A percentile compares a stretch with the other conserved stretches of the same genome.
Conservation (phyloP, 129 eudicot genomes). For the Flaveria robusta region DNA sequence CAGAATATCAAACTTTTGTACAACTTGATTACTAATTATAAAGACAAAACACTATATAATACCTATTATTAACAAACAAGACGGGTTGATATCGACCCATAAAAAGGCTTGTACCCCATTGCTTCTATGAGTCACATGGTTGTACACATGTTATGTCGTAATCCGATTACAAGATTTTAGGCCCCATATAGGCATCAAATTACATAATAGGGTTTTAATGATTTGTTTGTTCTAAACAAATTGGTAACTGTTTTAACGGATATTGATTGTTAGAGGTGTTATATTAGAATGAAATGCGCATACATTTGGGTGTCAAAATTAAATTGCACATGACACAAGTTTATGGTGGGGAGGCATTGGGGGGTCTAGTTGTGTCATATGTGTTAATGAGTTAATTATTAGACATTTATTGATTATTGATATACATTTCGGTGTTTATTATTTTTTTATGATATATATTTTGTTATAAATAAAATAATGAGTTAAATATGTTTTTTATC, state of each 20-base stretch:
- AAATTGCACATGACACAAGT: slow-evolving; percentile 40
- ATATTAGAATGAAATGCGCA: slow-evolving; percentile 15
- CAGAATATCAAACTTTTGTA: background rate
- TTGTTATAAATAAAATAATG: too few relatives aligned
- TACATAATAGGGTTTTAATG: slow-evolving; percentile 10
- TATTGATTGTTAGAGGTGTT: slow-evolving; percentile 11
- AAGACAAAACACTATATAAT: background rate
- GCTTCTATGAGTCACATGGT: slow-evolving; percentile 34
- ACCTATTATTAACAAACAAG: background rate
- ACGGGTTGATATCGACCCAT: slow-evolving; percentile 24
- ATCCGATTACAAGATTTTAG: slow-evolving; percentile 15
- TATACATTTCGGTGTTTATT: slow-evolving; percentile 7
- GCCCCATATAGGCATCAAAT: slow-evolving; percentile 14
- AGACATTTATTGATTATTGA: background rate
- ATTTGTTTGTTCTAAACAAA: slow-evolving; percentile 9
- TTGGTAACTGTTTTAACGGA: slow-evolving; percentile 15
- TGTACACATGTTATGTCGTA: slow-evolving; percentile 40
- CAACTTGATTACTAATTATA: background rate
- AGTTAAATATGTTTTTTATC: too few relatives aligned
- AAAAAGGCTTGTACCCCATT: slow-evolving; percentile 36
- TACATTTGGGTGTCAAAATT: slow-evolving; percentile 26
- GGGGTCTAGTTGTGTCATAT: slow-evolving; percentile 36
- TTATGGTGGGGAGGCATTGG: slow-evolving; percentile 40
- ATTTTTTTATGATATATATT: too few relatives aligned
- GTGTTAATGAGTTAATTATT: slow-evolving; percentile 24